Evolutionary conservation across 192 early-diverging fungal genomes (phyloP).

Genomic region (Backusella tarrabulga): DNA sequence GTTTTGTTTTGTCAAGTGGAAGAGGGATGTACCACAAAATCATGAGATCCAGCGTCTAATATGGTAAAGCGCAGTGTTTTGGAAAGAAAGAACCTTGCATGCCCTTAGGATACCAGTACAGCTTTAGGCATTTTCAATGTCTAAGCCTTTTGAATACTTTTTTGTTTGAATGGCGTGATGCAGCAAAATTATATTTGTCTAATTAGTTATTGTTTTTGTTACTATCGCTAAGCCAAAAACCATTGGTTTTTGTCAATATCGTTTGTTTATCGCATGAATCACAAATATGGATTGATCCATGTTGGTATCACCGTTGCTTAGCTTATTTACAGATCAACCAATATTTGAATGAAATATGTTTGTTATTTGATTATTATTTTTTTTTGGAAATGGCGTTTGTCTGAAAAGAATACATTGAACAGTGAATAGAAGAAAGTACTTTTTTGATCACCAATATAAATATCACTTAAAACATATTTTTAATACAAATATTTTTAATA

Average conservation of each 20-base stretch:
- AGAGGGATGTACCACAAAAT: background rate
- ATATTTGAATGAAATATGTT: background rate
- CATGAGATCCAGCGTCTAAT: background rate
- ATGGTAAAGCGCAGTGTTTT: background rate
- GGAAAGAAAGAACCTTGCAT: background rate
- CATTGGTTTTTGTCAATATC: background rate
- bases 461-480: too few relatives aligned
- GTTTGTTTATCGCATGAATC: background rate
- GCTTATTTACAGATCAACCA: background rate
- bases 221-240: background rate
- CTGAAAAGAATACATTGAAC: too few relatives aligned
- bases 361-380: background rate
- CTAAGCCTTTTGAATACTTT: background rate
- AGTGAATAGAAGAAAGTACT: too few relatives aligned
- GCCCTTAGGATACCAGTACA: background rate
- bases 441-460: too few relatives aligned
- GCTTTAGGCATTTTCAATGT: background rate
- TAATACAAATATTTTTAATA: too few relatives aligned
- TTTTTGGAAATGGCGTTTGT: too few relatives aligned
- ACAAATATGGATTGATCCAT: background rate
- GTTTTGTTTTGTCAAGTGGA: background rate
- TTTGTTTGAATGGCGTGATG: background rate
- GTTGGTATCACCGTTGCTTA: background rate
- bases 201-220: background rate
- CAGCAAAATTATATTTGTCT: background rate